Percentiles rank a stretch among this genome's conserved stretches.
These are phyloP conservation scores for Grifola frondosa DNA, from an alignment of 1,284 basidiomycete genomes.

Conservation along the genomic window DNA sequence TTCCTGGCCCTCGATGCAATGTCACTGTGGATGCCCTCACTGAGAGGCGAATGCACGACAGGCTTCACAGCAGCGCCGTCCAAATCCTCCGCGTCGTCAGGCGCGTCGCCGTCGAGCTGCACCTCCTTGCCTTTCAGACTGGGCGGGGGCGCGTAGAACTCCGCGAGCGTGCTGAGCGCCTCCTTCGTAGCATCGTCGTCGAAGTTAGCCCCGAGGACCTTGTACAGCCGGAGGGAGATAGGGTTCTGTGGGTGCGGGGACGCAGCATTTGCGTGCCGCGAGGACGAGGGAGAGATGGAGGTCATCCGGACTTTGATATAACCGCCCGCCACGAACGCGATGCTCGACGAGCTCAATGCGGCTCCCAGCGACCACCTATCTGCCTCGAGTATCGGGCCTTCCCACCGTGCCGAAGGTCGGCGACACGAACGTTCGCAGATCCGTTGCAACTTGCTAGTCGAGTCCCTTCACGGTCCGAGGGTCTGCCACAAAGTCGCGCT, in stretches of 20 bases:
- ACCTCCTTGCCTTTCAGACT: conserved; percentile 33
- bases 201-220: conserved; percentile 82
- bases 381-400: no score
- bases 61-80: conserved; percentile 13
- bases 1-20: conserved; percentile 71
- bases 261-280: conserved; percentile 14
- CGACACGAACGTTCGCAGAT: no score
- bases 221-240: conserved; percentile 81
- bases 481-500: no score
- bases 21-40: conserved; percentile 41
- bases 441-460: no score
- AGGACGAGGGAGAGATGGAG: conserved; percentile 21
- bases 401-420: no score
- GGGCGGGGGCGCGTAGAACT: conserved; percentile 54
- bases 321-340: no score
- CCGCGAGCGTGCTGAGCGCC: conserved; percentile 81
- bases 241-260: conserved; percentile 50
- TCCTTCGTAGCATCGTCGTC: conserved; percentile 79
- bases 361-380: no score
- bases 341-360: no score
- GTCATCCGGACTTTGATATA: no score
- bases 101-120: conserved; percentile 26
- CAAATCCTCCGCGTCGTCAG: conserved; percentile 25
- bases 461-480: no score
- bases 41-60: conserved; percentile 20